These are phyloP conservation scores for Blepharisma stoltei DNA, from an alignment of 73 alveolate genomes.

Conservation along the genomic window DNA sequence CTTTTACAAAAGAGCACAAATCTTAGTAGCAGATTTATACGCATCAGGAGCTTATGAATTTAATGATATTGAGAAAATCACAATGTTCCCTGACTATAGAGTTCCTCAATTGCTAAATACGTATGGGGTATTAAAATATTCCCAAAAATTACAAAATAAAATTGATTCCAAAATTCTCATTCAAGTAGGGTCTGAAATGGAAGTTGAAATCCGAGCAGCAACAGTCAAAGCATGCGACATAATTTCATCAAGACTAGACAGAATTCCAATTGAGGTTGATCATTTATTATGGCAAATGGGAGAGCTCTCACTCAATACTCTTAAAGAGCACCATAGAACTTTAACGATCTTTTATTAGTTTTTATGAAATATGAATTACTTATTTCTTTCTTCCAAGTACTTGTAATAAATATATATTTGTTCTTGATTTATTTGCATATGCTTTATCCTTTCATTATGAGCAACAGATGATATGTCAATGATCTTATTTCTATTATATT, in stretches of 20 bases:
- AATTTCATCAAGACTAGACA: conserved; percentile 46
- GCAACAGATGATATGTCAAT: too few relatives aligned
- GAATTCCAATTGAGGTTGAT: conserved; percentile 65
- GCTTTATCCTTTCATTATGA: too few relatives aligned
- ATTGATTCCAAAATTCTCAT: conserved; percentile 57
- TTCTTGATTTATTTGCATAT: too few relatives aligned
- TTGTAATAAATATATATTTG: too few relatives aligned
- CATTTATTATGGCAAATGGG: conserved; percentile 82
- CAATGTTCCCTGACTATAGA: conserved; percentile 97
- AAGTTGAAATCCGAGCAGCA: conserved; percentile 78
- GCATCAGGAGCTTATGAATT: conserved; percentile 73
- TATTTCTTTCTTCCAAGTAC: too few relatives aligned
- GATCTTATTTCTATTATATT: too few relatives aligned
- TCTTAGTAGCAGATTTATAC: conserved; percentile 85
- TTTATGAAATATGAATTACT: too few relatives aligned
- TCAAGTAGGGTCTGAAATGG: conserved; percentile 61
- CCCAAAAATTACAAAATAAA: conserved; percentile 44
- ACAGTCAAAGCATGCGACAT: conserved; percentile 68
- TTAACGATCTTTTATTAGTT: conserved; percentile 63
- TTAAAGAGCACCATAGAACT: conserved; percentile 68
- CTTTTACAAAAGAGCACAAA: conserved; percentile 94
- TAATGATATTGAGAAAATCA: conserved; percentile 68
- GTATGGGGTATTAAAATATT: conserved; percentile 65
- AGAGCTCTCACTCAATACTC: conserved; percentile 53
- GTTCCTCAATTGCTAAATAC: conserved; percentile 79